Evolutionary conservation across 306 rosid genomes (phyloP), one percentile per base, ranked within the genome.

Genomic region (Parietaria judaica): DNA sequence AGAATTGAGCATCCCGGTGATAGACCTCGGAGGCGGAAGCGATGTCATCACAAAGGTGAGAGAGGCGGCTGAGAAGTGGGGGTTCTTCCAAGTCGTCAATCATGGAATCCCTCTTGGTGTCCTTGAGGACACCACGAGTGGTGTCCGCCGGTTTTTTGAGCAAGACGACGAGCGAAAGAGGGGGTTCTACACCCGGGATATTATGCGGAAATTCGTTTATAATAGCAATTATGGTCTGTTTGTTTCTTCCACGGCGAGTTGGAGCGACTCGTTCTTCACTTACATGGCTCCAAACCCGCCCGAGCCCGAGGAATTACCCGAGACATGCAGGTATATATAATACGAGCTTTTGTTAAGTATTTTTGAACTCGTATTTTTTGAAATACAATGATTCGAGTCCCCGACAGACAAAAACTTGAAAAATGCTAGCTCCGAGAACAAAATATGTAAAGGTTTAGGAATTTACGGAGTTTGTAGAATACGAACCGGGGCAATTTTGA

Each of bases 71-170:
- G 63, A 79, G 81, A 72, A 53, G 8, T 73, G 75, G 63, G 85
- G 85, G 0, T 78, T 77, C 38, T 81, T 81, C 46, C 86, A 81
- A 23, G 39, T 77, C 43, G 56, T 60, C 9, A 77, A 71, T 58
- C 86, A 81, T 66, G 86, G 83, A 31, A 63, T 81, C 47, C 64
- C 83, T 31, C 11, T 6, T 36, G 34, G 41, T 46, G 76, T 71
- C 43, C 8, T 81, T 10, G 76, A 81, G 54, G 78, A 77, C 61
- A 68, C 62, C 60, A 68, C 65, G 48, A 38, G 70, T 17, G 78
- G 71, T 3, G 76, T 72, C 0, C 64, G 69, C 5, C 52, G 74
- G 15, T 81, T 81, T 74, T 31, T 56, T 41, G 83, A 78, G 63
- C 79, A 69, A 12, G 86, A 78, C 13, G 6, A 39, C 1, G 71